A percentile compares a stretch with the other conserved stretches of the same genome.
These are phyloP conservation scores for Candida tallmaniae DNA, from an alignment of 805 yeast species.

Conservation along the genomic window DNA sequence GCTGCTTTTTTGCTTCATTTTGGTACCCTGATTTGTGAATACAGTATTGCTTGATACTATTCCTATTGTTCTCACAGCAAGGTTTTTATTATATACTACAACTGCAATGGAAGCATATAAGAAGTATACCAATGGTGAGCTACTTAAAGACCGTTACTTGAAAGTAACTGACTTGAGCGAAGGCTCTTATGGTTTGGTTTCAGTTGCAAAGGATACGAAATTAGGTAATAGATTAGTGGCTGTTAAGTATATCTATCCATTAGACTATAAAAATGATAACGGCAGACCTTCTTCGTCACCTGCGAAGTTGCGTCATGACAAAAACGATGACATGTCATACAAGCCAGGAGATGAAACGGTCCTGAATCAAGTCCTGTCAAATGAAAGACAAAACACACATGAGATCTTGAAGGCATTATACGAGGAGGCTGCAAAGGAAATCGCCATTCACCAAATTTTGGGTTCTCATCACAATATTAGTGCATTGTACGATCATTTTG, in stretches of 20 bases:
- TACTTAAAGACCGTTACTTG: slow-evolving; percentile 59
- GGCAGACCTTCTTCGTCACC: slow-evolving; percentile 32
- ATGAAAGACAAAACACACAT: slow-evolving; percentile 10
- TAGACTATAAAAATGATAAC: slow-evolving; percentile 33
- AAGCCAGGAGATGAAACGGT: not conserved
- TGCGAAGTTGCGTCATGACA: slow-evolving; percentile 22
- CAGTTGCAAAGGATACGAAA: slow-evolving; percentile 72
- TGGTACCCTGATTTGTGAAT: no score
- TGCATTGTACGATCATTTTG: slow-evolving; percentile 45
- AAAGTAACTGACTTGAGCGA: slow-evolving; percentile 75
- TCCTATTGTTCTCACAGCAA: no score
- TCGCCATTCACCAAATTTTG: slow-evolving; percentile 56
- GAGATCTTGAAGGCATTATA: slow-evolving; percentile 28
- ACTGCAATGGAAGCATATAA: slow-evolving; percentile 38
- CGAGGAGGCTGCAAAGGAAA: slow-evolving; percentile 65
- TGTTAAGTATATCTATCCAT: slow-evolving; percentile 73
- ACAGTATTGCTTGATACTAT: no score
- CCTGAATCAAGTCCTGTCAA: not conserved
- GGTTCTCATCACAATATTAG: slow-evolving; percentile 49
- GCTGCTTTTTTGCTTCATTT: no score
- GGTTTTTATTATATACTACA: no score
- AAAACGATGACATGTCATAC: not conserved
- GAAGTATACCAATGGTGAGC: slow-evolving; percentile 33
- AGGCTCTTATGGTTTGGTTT: slow-evolving; percentile 91
- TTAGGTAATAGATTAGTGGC: slow-evolving; percentile 58